phyloP scores from a whole-genome alignment of 192 early-diverging fungal species.

The Rhizoclosmatium globosum region DNA sequence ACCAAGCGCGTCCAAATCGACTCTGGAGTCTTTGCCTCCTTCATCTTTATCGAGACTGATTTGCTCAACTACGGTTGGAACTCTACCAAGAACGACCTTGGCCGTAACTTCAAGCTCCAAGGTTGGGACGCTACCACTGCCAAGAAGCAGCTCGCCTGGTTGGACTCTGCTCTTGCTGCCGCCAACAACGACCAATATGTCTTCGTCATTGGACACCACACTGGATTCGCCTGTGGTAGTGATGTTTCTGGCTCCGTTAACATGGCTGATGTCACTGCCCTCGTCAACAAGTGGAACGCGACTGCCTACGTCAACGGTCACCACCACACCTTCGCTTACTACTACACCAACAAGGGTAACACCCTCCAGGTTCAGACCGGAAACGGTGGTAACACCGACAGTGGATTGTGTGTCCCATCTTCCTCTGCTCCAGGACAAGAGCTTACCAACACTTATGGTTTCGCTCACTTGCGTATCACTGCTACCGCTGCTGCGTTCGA shows the following conservation, averaged over 20 bases:
- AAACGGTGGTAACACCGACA: slow-evolving; percentile 22
- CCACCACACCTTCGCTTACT: slow-evolving; percentile 23
- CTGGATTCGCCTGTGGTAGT: slow-evolving; percentile 7
- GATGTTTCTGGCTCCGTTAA: neutral
- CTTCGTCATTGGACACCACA: slow-evolving; percentile 34
- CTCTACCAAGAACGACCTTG: neutral
- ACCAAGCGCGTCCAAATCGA: neutral
- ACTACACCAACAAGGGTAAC: neutral
- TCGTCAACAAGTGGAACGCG: slow-evolving; percentile 9
- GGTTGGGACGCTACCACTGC: slow-evolving; percentile 13
- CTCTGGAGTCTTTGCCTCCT: neutral
- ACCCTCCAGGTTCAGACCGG: slow-evolving; percentile 21
- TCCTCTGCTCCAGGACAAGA: neutral
- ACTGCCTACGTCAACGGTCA: slow-evolving; percentile 30
- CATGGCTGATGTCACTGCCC: neutral
- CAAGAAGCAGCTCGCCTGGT: slow-evolving; percentile 26
- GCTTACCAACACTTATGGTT: slow-evolving; percentile 14
- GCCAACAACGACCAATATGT: slow-evolving; percentile 25
- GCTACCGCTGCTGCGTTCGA: neutral
- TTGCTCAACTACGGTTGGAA: slow-evolving; percentile 30
- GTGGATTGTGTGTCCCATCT: neutral
- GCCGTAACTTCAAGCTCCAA: neutral
- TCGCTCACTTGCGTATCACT: slow-evolving; percentile 9
- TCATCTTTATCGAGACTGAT: slow-evolving; percentile 39
- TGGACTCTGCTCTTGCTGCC: slow-evolving; percentile 2